Evolutionary conservation across 768 basidiomycete genomes (phyloP), one percentile per base, ranked within the genome.

Genomic region (Suillus ampliporus): DNA sequence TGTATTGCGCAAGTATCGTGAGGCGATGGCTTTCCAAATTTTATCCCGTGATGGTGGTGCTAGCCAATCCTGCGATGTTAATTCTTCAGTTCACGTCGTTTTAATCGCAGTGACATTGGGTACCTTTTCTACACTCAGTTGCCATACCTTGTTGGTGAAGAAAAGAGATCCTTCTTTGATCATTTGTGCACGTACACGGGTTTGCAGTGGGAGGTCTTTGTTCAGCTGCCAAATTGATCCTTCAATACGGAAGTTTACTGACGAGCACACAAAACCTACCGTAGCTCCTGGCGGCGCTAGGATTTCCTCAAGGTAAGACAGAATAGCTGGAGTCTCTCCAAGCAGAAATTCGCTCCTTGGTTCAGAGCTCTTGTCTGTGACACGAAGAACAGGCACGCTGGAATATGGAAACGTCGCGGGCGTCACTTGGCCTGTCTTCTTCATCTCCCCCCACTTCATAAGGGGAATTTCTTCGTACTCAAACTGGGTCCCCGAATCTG

Each of bases 251-350:
- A 7, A 35, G n/a, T 54, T 17, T 6, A 48, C 35, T 34, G 13
- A 43, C 3, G 19, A 4, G 35, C 23, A 31, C 17, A n/a, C 37
- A 26, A 34, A 38, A 53, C 72, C 53, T 50, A 74, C 70, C 34
- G 52, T 31, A 15, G 60, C 37, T 26, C 68, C 66, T 28, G 19
- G 47, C 40, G 60, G 61, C 21, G 64, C 61, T n/a, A 72, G 54
- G 28, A 64, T 57, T 40, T 67, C 72, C 13, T 72, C 70, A 7
- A 73, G 61, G 52, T 58, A 73, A 35, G 67, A 23, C 57, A 73
- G 28, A 21, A 73, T 72, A 26, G 69, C 71, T 26, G 69, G 63
- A 3, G 71, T 74, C 44, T 73, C 71, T 34, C 64, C 71, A 13
- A 72, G 37, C 6, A 71, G 50, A 19, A 71, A 59, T 8, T 67